Conservation (phyloP, 805 yeast genomes). For the Pichia ethanolica region DNA sequence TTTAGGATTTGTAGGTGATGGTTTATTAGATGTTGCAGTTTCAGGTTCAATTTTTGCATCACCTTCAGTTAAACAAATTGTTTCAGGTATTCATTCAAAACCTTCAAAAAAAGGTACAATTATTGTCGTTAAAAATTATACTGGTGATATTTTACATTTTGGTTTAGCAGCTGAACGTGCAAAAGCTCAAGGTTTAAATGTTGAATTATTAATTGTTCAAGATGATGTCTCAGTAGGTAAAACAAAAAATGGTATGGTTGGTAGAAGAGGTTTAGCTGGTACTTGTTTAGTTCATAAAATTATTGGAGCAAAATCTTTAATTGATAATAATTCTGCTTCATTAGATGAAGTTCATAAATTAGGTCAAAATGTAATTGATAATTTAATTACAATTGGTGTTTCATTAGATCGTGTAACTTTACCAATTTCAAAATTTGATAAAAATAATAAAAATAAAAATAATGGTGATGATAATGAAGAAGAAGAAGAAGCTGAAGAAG, state of each 20-base stretch:
- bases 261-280: conserved; percentile 92
- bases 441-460: neutral
- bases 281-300: conserved; percentile 81
- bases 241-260: conserved; percentile 83
- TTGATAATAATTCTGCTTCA: conserved; percentile 26
- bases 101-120: conserved; percentile 57
- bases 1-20: conserved; percentile 84
- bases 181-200: conserved; percentile 62
- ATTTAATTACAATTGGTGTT: conserved; percentile 80
- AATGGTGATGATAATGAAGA: neutral
- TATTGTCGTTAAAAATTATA: conserved; percentile 81
- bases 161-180: conserved; percentile 90
- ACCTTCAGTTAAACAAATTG: conserved; percentile 78
- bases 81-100: conserved; percentile 56
- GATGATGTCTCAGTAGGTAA: conserved; percentile 96
- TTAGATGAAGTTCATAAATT: conserved; percentile 48
- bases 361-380: conserved; percentile 55
- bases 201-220: conserved; percentile 70
- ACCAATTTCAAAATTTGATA: conserved; percentile 49
- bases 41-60: conserved; percentile 91
- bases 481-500: conserved; percentile 8
- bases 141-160: conserved; percentile 91
- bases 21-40: conserved; percentile 79
- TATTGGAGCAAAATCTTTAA: conserved; percentile 55
- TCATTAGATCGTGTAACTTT: conserved; percentile 85